Evolutionary conservation across 148 eudicot genomes (phyloP), one percentile per base, ranked within the genome.

Genomic region (Nepenthes gracilis): DNA sequence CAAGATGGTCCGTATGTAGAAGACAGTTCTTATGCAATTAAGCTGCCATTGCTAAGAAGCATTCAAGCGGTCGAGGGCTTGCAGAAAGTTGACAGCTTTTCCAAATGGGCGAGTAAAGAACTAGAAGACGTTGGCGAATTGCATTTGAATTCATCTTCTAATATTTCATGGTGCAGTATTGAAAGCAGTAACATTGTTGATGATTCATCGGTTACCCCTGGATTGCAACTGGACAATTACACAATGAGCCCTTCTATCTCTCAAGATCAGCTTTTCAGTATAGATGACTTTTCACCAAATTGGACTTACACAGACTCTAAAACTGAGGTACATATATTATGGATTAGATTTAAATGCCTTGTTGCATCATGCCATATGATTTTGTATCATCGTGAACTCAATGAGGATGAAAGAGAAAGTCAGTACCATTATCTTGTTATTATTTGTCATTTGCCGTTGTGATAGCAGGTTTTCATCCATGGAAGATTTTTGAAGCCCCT

Each of bases 401-500:
- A 8, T 55, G 36, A 9, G 37, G 6, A 1, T 55, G 33, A 7
- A 32, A 55, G 5, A 55, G 32, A 23, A 54, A 35, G 45, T 62
- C 50, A 23, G 23, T 43, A 23, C 5, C 40, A 49, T 49, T 34
- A n/a, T 45, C 38, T 47, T 58, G 15, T 59, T 47, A 11, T 60
- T 23, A 23, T 23, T 23, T 23, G 23, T 33, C 52, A 12, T 65
- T 60, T 35, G 9, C 62, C 36, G 23, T 49, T 11, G n/a, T 15
- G 14, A 62, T 52, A 7, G 36, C 77, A 89, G 99, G 89, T 93
- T 34, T 74, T 82, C 56, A 74, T 93, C 56, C 81, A 78, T 36
- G 99, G 99, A 62, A 89, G 64, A 43, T 93, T 93, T 67, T 71
- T 93, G 79, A 86, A 72, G 77, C 79, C 70, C 69, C 81, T 68